Base-by-base conservation (phyloP, 306 rosid genomes). In the Glycine latifolia region DNA sequence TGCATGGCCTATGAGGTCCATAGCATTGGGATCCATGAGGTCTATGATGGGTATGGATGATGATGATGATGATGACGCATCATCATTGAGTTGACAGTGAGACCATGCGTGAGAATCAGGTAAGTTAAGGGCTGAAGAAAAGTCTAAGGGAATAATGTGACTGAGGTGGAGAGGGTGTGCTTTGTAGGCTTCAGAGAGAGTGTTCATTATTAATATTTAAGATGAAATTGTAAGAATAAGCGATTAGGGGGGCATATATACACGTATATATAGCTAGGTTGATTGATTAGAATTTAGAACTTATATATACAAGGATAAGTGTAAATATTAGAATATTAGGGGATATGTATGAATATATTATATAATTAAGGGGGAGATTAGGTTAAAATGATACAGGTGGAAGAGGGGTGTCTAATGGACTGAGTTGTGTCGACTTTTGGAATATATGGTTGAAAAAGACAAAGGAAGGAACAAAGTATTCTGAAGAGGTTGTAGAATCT, bases 71-170 rank as follows among this genome's bases (percentile, higher is more conserved):
- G n/a, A 10, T 11, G 14, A 8, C 9, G 3, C 7, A n/a, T 14
- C 46, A 26, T 52, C 49, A 5, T 50, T 80, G 0, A 71, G 43
- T 20, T 39, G 43, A 39, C 1, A 43, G 7, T 14, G 73, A 3
- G 78, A 47, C 97, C 97, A 91, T 15, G 79, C 73, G 56, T 93
- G 92, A 0, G 97, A 90, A 2, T 91, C 97, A 0, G 97, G 97
- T 15, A 89, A 46, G 39, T 67, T 71, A 0, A 15, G 20, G 12
- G 81, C n/a, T 0, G 92, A 84, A 46, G 84, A 66, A 10, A 85
- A 92, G 77, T 92, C 97, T 2, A 91, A 31, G 12, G 97, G 97
- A 10, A 76, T 60, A 31, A 87, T 87, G 15, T 92, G 92, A 6
- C 65, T 71, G 4, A 68, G 91, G 52, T 54, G 79, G 13, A 83